phyloP scores from a whole-genome alignment of 371 early-diverging fungal genomes.

The Pancytospora epiphaga region DNA sequence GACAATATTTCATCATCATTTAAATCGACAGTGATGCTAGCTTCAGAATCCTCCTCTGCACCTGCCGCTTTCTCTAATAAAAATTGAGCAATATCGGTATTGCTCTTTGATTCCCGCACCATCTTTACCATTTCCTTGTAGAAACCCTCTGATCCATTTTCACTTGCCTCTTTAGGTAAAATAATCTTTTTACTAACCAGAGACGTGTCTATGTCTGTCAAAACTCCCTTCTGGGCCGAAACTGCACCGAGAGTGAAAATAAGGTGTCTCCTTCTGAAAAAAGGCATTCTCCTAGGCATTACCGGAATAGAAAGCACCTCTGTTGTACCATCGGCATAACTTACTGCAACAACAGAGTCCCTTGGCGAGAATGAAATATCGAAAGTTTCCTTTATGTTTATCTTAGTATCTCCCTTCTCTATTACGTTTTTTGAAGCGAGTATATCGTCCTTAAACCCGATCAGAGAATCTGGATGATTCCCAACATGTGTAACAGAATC shows the following conservation, averaged over 20 bases:
- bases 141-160: slow-evolving; percentile 5
- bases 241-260: neutral
- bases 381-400: slow-evolving; percentile 1
- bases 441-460: slow-evolving; percentile 15
- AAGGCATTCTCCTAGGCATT: neutral
- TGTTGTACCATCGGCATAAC: slow-evolving; percentile 31
- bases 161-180: neutral
- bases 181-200: neutral
- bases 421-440: slow-evolving; percentile 9
- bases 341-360: slow-evolving; percentile 19
- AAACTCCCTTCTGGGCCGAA: neutral
- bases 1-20: neutral
- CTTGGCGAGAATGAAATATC: slow-evolving; percentile 27
- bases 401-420: neutral
- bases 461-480: neutral
- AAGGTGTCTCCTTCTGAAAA: neutral
- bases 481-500: slow-evolving; percentile 25
- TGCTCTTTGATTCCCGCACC: neutral
- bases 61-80: neutral
- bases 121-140: slow-evolving; percentile 12
- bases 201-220: neutral
- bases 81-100: neutral
- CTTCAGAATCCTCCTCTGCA: neutral
- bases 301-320: slow-evolving; percentile 27
- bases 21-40: neutral